Evolutionary conservation across 257 asterid species (phyloP).

Genomic region (Solanum microdontum): DNA sequence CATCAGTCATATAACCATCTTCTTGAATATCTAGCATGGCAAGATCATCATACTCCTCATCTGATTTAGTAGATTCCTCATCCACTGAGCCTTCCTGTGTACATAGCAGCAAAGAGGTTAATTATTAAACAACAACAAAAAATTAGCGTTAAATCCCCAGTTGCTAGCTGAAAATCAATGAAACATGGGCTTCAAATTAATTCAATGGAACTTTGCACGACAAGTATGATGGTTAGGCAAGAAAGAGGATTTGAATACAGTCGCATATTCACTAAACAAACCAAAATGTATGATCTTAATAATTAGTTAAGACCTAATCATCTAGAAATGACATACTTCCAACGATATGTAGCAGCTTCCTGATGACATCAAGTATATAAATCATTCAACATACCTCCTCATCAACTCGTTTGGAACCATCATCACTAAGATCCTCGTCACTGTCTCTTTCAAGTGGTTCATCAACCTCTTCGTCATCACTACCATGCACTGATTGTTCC

Average conservation of each 20-base stretch:
- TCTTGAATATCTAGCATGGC: slow-evolving; percentile 55
- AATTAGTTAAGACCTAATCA: background rate
- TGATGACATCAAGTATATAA: background rate
- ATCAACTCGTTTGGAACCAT: slow-evolving; percentile 14
- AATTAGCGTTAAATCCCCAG: background rate
- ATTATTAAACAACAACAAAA: too few species aligned
- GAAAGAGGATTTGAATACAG: background rate
- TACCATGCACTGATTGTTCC: slow-evolving; percentile 83
- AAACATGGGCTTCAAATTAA: background rate
- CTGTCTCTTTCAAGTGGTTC: slow-evolving; percentile 73
- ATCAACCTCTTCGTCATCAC: slow-evolving; percentile 92
- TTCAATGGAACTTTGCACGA: background rate
- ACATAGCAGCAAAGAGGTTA: background rate
- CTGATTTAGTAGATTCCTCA: slow-evolving; percentile 64
- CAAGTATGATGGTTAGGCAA: background rate
- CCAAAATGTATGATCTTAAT: background rate
- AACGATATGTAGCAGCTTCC: background rate
- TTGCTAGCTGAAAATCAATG: background rate
- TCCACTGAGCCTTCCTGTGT: slow-evolving; percentile 85
- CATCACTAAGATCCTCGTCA: slow-evolving; percentile 78
- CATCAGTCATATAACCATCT: slow-evolving; percentile 40
- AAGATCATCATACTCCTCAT: slow-evolving; percentile 77
- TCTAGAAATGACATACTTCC: background rate
- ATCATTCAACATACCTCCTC: slow-evolving; percentile 9
- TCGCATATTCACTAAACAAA: background rate